Evolutionary conservation across 2,329 filamentous ascomycete species (phyloP).

Genomic region (Penicillium concentricum): DNA sequence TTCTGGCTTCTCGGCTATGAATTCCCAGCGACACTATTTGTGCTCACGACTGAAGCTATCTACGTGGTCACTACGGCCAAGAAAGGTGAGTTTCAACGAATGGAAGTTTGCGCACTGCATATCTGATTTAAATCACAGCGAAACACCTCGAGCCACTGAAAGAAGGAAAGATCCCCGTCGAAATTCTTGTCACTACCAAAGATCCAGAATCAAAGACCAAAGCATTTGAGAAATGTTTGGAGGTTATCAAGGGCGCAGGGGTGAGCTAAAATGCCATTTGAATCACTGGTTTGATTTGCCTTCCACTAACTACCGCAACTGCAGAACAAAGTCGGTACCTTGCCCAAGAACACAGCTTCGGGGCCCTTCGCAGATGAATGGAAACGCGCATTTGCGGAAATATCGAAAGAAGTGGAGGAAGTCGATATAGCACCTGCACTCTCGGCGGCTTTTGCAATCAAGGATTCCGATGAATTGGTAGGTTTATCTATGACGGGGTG

Average conservation of each 20-base stretch:
- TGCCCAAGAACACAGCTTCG: slow-evolving; percentile 78
- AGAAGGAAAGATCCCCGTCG: slow-evolving; percentile 85
- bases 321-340: slow-evolving; percentile 83
- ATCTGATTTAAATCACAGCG: slow-evolving; percentile 54
- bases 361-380: slow-evolving; percentile 96
- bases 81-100: slow-evolving; percentile 66
- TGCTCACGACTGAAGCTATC: slow-evolving; percentile 82
- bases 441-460: slow-evolving; percentile 84
- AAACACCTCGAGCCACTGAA: slow-evolving; percentile 91
- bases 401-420: slow-evolving; percentile 82
- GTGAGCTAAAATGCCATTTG: slow-evolving; percentile 53
- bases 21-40: slow-evolving; percentile 91
- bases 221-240: slow-evolving; percentile 78
- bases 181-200: slow-evolving; percentile 88
- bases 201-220: slow-evolving; percentile 89
- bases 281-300: not conserved
- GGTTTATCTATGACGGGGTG: slow-evolving; percentile 2
- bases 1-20: slow-evolving; percentile 99
- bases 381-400: slow-evolving; percentile 77
- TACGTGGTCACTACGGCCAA: slow-evolving; percentile 95
- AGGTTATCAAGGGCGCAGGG: slow-evolving; percentile 82
- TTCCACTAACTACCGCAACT: not conserved
- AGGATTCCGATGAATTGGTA: slow-evolving; percentile 87
- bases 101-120: not conserved
- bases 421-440: slow-evolving; percentile 81